A percentile compares a stretch with the other conserved stretches of the same genome.
Evolutionary conservation across 176 grass and related monocot genomes (phyloP).

Genomic region (Bothriochloa decipiens): DNA sequence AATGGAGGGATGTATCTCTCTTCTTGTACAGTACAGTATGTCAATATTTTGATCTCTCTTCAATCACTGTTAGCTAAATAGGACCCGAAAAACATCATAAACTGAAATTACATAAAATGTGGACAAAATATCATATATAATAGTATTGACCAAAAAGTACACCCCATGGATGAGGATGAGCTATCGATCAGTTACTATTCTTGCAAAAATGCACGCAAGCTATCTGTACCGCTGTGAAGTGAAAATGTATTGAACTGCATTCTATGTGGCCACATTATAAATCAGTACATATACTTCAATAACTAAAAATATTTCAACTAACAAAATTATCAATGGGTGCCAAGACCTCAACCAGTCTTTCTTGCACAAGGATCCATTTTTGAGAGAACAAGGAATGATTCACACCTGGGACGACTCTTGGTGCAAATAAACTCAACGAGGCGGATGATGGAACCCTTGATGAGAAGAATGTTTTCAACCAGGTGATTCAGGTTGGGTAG

Average conservation of each 20-base stretch:
- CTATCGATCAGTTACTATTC: not conserved
- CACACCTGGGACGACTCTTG: not conserved
- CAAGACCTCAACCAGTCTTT: not conserved
- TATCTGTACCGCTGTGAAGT: not conserved
- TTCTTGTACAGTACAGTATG: not conserved
- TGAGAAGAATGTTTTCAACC: conserved; percentile 41
- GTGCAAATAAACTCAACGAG: not conserved
- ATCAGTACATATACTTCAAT: not conserved
- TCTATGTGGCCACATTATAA: not conserved
- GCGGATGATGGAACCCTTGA: not conserved
- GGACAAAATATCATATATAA: not conserved
- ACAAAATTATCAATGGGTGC: not conserved
- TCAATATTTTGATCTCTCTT: not conserved
- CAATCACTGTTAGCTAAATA: not conserved
- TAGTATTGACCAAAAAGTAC: not conserved
- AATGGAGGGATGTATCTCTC: not conserved
- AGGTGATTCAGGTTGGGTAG: conserved; percentile 46
- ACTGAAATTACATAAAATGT: not conserved
- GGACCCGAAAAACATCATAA: not conserved
- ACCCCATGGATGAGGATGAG: not conserved
- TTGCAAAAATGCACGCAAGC: not conserved
- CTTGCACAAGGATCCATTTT: not conserved
- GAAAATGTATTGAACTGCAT: not conserved
- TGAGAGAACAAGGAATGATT: not conserved
- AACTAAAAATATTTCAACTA: not conserved